Evolutionary conservation across 2,329 filamentous ascomycete genomes (phyloP), one percentile per base, ranked within the genome.

Genomic region (Diaporthe ampelina): DNA sequence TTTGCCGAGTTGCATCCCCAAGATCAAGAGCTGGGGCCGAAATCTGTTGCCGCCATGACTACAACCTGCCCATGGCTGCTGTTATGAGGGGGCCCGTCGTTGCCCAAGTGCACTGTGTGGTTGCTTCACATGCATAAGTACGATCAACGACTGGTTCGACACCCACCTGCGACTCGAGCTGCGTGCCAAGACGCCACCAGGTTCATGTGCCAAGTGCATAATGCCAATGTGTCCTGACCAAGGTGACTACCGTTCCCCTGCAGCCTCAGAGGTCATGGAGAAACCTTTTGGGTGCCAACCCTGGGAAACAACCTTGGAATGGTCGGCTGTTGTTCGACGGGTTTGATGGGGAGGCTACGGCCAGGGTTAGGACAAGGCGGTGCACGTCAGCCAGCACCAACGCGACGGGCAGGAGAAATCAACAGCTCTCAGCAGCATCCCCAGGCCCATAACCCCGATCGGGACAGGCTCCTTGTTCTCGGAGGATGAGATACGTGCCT

Each of bases 351-450:
- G 21, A 19, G 19, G 17, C 15, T 48, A 13, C 35, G 13, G 32
- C 15, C 63, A 68, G 63, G 63, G 63, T 68, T 68, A 67, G 61
- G 61, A 37, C n/a, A 45, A 26, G 37, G n/a, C 17, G 29, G 40
- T 21, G 32, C 48, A 37, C 61, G 63, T 67, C 21, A 35, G 35
- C 61, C 19, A 32, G 26, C 59, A 32, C 45, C 37, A 9, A 63
- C 58, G 26, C 58, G 37, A 43, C 37, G 1, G 35, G 58, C 37
- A 29, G 24, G 11, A 15, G 19, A 17, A 0, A 50, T 37, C 21
- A 35, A 37, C 45, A 45, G 21, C 59, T 45, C 15, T 29, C 24
- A 45, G n/a, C 24, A 63, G 37, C 17, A 32, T 7, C 37, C 19
- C 40, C 19, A 63, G 15, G 45, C n/a, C n/a, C 37, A 15, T 8